A percentile compares a stretch with the other conserved stretches of the same genome.
Evolutionary conservation across 768 basidiomycete genomes (phyloP).

Genomic region (Steccherinum ochraceum): DNA sequence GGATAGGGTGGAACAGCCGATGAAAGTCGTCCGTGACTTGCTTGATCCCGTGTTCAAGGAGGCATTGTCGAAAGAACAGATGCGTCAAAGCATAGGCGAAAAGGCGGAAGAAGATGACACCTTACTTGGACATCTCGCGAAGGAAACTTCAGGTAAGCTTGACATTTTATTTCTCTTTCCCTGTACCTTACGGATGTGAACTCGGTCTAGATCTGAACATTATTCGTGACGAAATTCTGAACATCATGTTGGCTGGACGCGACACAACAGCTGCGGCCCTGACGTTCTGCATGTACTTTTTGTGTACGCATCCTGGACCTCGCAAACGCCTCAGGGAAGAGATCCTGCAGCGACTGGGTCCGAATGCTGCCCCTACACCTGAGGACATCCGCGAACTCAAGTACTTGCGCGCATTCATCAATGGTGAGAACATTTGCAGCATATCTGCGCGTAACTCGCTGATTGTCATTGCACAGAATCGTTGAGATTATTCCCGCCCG

Average conservation of each 20-base stretch:
- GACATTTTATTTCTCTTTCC: background rate
- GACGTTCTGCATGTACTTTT: slow-evolving; percentile 27
- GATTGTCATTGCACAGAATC: slow-evolving; percentile 28
- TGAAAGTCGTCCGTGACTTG: slow-evolving; percentile 32
- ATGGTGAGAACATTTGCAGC: slow-evolving; percentile 20
- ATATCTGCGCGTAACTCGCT: background rate
- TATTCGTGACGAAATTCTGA: slow-evolving; percentile 27
- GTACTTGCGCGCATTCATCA: slow-evolving; percentile 30
- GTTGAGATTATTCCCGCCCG: slow-evolving; percentile 31
- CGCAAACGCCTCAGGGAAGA: slow-evolving; percentile 26
- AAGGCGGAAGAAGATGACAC: slow-evolving; percentile 27
- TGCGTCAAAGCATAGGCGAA: background rate
- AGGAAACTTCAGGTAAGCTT: slow-evolving; percentile 30
- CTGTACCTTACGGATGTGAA: background rate
- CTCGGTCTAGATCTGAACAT: slow-evolving; percentile 19
- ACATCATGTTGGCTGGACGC: slow-evolving; percentile 29
- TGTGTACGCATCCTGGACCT: slow-evolving; percentile 25
- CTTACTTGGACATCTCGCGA: slow-evolving; percentile 34
- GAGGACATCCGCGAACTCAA: slow-evolving; percentile 28
- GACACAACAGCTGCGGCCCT: slow-evolving; percentile 29
- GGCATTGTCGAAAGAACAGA: slow-evolving; percentile 24
- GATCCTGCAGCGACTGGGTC: slow-evolving; percentile 24
- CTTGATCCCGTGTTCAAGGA: slow-evolving; percentile 34
- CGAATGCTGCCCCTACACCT: slow-evolving; percentile 21
- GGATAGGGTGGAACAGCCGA: slow-evolving; percentile 26